Base-by-base conservation (phyloP, 768 basidiomycete species). In the Collybia nuda region DNA sequence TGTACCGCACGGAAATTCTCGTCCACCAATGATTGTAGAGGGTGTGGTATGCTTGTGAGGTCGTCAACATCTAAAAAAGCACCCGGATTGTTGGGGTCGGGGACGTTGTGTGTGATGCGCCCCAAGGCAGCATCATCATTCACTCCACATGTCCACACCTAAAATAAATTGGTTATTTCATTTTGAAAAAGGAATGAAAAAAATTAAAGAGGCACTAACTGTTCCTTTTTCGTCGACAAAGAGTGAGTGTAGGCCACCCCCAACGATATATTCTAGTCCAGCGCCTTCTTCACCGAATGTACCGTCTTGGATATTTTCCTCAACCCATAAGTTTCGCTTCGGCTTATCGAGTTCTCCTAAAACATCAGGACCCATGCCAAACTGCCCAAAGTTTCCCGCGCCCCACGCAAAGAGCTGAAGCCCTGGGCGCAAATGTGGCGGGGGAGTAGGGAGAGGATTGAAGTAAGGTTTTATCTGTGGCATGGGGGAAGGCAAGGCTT, bases 371-470 rank as follows among this genome's bases (percentile, higher is more conserved):
- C 96, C 96, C 74, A 96, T 81, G 26, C 95, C 97, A 61, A 97
- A 88, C 67, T 98, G 95, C 24, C 94, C 95, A 71, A 93, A 93
- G 67, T 96, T 94, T 22, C 93, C 94, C 9, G 87, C 85, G 6
- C 96, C 96, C 82, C 90, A 98, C 6, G 81, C 86, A 56, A 94
- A 96, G 15, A 94, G 75, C 37, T 86, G 78, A 12, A 82, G 77
- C 28, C 85, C 76, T 17, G 92, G 93, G 39, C 84, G 79, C 40
- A 72, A 58, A 49, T 80, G 78, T 41, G 72, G 62, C 7, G 81
- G 79, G 23, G 83, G 76, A 6, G 72, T 67, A 14, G 88, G 90
- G 3, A 92, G 73, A 6, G 81, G 71, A 56, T 86, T 88, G 61
- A 86, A 79, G 54, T 84, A 85, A 3, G 84, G 81, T 56, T 77